phyloP scores from a whole-genome alignment of 2,329 filamentous ascomycete genomes.

The Aspergillus arachidicola region DNA sequence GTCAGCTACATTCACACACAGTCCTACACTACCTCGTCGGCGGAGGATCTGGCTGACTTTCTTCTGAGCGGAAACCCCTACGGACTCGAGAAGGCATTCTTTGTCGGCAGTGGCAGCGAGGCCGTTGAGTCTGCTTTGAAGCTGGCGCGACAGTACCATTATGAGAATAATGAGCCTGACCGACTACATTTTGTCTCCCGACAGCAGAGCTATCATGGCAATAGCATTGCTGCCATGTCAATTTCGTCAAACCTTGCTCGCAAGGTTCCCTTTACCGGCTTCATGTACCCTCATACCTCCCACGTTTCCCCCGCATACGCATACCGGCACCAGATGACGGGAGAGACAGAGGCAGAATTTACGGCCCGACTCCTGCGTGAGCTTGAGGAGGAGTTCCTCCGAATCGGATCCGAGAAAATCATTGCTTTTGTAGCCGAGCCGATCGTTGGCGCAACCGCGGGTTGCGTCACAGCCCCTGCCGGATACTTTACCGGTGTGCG shows the following conservation, averaged over 20 bases:
- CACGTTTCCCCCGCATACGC: constrained; percentile 3
- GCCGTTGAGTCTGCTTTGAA: constrained; percentile 7
- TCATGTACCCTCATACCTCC: constrained; percentile 1
- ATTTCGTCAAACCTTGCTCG: neutral
- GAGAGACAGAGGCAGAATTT: neutral
- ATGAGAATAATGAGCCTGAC: constrained; percentile 1
- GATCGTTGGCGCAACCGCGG: constrained; percentile 1
- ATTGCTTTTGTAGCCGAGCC: constrained; percentile 6
- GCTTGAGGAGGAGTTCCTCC: constrained; percentile 6
- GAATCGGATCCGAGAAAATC: neutral
- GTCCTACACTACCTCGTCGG: constrained; percentile 4
- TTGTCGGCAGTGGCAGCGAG: constrained; percentile 7
- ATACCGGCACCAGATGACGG: neutral
- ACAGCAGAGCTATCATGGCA: constrained; percentile 9
- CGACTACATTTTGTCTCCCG: constrained; percentile 1
- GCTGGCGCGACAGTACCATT: constrained; percentile 5
- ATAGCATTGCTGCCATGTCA: constrained; percentile 5
- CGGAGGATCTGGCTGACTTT: neutral
- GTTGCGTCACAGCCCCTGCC: constrained; percentile 2
- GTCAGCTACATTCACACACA: constrained; percentile 7
- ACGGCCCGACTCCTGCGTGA: neutral
- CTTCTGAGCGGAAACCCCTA: neutral
- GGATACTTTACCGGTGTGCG: constrained; percentile 4
- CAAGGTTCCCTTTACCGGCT: constrained; percentile 1
- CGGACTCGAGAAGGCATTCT: constrained; percentile 6